A percentile compares a stretch with the other conserved stretches of the same genome.
Conservation (phyloP, 2,329 filamentous ascomycete genomes). For the Penicillium sp. region DNA sequence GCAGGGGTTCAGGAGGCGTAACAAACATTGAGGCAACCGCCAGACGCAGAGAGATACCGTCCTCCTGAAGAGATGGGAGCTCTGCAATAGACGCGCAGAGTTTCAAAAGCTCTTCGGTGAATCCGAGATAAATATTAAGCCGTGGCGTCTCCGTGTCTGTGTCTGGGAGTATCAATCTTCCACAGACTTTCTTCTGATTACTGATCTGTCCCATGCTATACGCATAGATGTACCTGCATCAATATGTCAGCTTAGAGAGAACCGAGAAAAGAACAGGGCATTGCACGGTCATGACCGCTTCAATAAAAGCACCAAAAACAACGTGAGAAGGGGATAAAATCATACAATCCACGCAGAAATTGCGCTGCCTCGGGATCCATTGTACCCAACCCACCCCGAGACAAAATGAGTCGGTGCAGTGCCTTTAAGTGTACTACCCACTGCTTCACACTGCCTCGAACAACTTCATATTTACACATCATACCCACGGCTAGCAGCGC, state of each 20-base stretch:
- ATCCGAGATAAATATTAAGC: conserved; percentile 35
- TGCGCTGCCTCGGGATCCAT: conserved; percentile 28
- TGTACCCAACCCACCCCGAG: conserved; percentile 27
- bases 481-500: conserved; percentile 31
- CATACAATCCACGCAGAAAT: conserved; percentile 33
- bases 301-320: too few species aligned
- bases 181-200: conserved; percentile 21
- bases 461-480: conserved; percentile 36
- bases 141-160: conserved; percentile 23
- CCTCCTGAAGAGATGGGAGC: conserved; percentile 19
- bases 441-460: conserved; percentile 34
- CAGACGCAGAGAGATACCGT: conserved; percentile 19
- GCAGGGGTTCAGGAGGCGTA: too few species aligned
- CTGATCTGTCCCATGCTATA: conserved; percentile 32
- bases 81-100: conserved; percentile 30
- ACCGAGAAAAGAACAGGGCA: too few species aligned
- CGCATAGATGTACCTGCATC: conserved; percentile 29
- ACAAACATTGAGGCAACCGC: conserved; percentile 32
- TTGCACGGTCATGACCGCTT: too few species aligned
- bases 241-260: background rate
- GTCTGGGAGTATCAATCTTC: conserved; percentile 12
- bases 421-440: conserved; percentile 35
- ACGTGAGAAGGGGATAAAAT: background rate
- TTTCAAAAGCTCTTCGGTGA: conserved; percentile 33
- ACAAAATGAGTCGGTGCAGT: conserved; percentile 28